A percentile compares a stretch with the other conserved stretches of the same genome.
phyloP scores from a whole-genome alignment of 1,139 yeast genomes.

The Wickerhamomyces sp. region DNA sequence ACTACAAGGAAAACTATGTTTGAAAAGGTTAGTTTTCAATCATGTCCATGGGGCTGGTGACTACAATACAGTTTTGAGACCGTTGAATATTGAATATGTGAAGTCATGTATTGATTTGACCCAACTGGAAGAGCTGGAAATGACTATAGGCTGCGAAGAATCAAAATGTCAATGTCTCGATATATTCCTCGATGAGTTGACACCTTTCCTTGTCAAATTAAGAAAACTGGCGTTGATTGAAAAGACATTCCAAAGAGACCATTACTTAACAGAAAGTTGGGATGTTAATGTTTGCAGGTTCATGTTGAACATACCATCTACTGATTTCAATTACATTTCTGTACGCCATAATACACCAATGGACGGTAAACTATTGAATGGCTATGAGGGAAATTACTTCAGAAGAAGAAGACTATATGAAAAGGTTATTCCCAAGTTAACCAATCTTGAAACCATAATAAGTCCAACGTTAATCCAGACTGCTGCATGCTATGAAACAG shows the following conservation, averaged over 20 bases:
- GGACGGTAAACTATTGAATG: slow-evolving; percentile 46
- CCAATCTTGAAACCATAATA: slow-evolving; percentile 37
- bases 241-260: slow-evolving; percentile 40
- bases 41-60: slow-evolving; percentile 39
- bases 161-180: slow-evolving; percentile 42
- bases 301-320: slow-evolving; percentile 33
- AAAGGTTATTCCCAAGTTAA: slow-evolving; percentile 42
- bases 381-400: slow-evolving; percentile 67
- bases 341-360: slow-evolving; percentile 50
- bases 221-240: slow-evolving; percentile 44
- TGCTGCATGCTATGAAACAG: slow-evolving; percentile 62
- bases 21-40: slow-evolving; percentile 31
- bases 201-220: slow-evolving; percentile 28
- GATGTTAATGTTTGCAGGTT: slow-evolving; percentile 48
- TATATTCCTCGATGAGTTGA: slow-evolving; percentile 32
- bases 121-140: slow-evolving; percentile 32
- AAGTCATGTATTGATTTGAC: slow-evolving; percentile 28
- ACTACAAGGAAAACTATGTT: slow-evolving; percentile 16
- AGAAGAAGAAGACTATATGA: slow-evolving; percentile 51
- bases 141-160: slow-evolving; percentile 42
- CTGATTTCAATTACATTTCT: slow-evolving; percentile 34
- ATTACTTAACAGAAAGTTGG: slow-evolving; percentile 50
- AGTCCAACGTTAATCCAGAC: slow-evolving; percentile 58
- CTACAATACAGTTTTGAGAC: slow-evolving; percentile 29
- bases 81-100: slow-evolving; percentile 25